These are phyloP conservation scores for Sextonia rubra DNA, from an alignment of 164 flowering plant genomes.

Conservation along the genomic window DNA sequence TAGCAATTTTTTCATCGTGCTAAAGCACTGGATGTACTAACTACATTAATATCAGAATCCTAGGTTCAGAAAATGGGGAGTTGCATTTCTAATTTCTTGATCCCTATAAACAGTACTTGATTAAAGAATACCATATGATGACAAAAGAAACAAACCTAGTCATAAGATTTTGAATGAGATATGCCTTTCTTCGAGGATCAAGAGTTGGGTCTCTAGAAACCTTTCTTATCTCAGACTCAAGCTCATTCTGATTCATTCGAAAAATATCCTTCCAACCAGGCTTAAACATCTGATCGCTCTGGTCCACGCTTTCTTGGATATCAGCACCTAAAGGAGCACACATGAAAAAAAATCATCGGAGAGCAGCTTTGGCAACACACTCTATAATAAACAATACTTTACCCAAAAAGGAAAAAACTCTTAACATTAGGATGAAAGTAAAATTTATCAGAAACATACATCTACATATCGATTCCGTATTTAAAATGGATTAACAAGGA, in stretches of 20 bases:
- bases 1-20: not conserved
- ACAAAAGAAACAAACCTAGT: conserved; percentile 56
- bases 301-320: conserved; percentile 51
- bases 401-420: not conserved
- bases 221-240: conserved; percentile 85
- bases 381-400: not conserved
- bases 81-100: not conserved
- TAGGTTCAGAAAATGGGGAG: not conserved
- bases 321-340: conserved; percentile 34
- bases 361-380: not conserved
- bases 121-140: not conserved
- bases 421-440: not conserved
- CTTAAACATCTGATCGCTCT: conserved; percentile 65
- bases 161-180: conserved; percentile 89
- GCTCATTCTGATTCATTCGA: conserved; percentile 91
- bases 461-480: not conserved
- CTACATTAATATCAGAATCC: too few relatives aligned
- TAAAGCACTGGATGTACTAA: too few relatives aligned
- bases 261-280: conserved; percentile 98
- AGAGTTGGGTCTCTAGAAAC: conserved; percentile 76
- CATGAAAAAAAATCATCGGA: not conserved
- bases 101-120: not conserved
- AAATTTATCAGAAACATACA: not conserved
- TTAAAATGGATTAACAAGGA: not conserved
- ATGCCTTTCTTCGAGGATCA: conserved; percentile 89